Conservation (phyloP, 192 early-diverging fungal genomes). For the Backusella liffmaniae region DNA sequence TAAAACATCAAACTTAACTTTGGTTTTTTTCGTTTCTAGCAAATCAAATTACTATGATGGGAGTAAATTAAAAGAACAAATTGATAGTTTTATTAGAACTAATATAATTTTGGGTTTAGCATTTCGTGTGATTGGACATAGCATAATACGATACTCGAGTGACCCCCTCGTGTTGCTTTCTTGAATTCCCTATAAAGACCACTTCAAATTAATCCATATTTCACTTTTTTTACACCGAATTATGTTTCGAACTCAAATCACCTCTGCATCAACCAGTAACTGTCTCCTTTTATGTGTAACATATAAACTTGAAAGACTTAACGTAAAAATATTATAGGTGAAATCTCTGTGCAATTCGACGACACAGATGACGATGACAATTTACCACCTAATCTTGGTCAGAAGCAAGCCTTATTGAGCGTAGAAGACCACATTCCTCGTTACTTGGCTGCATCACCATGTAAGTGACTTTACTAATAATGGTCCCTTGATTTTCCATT, state of each 20-base stretch:
- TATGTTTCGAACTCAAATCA: not conserved
- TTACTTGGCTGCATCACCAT: constrained; percentile 24
- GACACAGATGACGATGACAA: constrained; percentile 23
- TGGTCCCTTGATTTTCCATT: not conserved
- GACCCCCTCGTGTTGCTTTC: not conserved
- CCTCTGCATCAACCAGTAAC: not conserved
- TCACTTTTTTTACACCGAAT: not conserved
- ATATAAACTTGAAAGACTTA: not conserved
- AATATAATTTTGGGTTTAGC: not conserved
- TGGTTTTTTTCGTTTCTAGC: not conserved
- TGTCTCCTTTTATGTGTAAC: not conserved
- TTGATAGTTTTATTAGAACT: not conserved
- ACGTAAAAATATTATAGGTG: not conserved
- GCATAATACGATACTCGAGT: not conserved
- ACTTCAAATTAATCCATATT: not conserved
- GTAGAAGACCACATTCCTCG: constrained; percentile 18
- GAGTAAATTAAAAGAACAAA: not conserved
- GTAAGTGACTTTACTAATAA: constrained; percentile 7
- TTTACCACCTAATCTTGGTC: not conserved
- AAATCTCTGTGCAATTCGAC: not conserved
- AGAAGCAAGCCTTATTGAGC: not conserved
- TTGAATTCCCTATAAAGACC: not conserved
- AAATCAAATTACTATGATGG: not conserved
- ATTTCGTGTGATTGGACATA: not conserved
- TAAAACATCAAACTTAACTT: not conserved